Conservation (phyloP, 2,329 filamentous ascomycete species). For the Waltergamsia citrina region DNA sequence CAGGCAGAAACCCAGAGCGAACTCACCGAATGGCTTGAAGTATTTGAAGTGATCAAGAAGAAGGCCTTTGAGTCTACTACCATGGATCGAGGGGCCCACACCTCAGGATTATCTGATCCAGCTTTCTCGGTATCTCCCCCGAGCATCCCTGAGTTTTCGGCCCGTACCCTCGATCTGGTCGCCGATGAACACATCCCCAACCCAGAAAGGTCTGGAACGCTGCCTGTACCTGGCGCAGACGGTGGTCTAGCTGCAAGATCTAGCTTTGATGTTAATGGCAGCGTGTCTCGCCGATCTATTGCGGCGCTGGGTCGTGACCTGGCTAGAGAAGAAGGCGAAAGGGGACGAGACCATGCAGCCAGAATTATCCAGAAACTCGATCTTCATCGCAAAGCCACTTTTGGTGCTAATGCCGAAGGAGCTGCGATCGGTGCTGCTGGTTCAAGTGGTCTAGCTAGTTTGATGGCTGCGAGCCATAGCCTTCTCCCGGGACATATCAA, state of each 20-base stretch:
- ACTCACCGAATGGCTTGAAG: conserved; percentile 88
- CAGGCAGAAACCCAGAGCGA: conserved; percentile 90
- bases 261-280: conserved; percentile 60
- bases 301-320: conserved; percentile 39
- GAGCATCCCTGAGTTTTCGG: conserved; percentile 81
- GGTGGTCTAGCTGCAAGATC: conserved; percentile 42
- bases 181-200: conserved; percentile 33
- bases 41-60: conserved; percentile 90
- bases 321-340: conserved; percentile 61
- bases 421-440: conserved; percentile 25
- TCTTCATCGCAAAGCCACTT: conserved; percentile 69
- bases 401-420: conserved; percentile 33
- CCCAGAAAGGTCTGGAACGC: conserved; percentile 52
- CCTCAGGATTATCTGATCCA: conserved; percentile 45
- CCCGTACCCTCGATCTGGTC: conserved; percentile 57
- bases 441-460: conserved; percentile 67
- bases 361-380: conserved; percentile 91
- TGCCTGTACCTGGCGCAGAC: conserved; percentile 55
- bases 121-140: conserved; percentile 91
- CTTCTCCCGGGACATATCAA: conserved; percentile 54
- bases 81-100: conserved; percentile 39
- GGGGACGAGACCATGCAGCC: conserved; percentile 69
- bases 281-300: conserved; percentile 42
- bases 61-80: conserved; percentile 77
- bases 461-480: conserved; percentile 78